Percentiles rank a stretch among this genome's conserved stretches.
Conservation (phyloP, 2,329 filamentous ascomycete species). For the Aspergillus unguis region DNA sequence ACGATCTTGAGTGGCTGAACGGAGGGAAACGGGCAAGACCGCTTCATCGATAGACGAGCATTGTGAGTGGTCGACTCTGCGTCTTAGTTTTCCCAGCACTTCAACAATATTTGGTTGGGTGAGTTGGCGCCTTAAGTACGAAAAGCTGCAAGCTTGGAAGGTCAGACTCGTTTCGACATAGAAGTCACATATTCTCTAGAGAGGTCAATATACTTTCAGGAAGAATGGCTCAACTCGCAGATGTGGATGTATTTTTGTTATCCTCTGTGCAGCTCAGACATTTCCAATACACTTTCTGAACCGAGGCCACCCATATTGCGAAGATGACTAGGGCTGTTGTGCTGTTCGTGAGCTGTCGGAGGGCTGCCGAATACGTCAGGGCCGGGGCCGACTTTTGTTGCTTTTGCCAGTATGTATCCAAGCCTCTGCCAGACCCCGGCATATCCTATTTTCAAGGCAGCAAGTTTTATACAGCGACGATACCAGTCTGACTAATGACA, state of each 20-base stretch:
- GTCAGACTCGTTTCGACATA: neutral
- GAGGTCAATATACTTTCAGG: conserved; percentile 2
- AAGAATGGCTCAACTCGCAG: conserved; percentile 12
- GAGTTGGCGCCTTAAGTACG: conserved; percentile 6
- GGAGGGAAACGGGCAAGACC: conserved; percentile 9
- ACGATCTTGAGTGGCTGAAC: conserved; percentile 5
- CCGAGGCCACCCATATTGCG: neutral
- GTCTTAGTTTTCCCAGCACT: neutral
- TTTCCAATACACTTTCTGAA: neutral
- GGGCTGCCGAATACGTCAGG: conserved; percentile 5
- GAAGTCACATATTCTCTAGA: neutral
- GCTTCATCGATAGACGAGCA: neutral
- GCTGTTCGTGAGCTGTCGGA: conserved; percentile 3
- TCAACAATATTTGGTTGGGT: conserved; percentile 1
- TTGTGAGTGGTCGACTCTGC: conserved; percentile 2
- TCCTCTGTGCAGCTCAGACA: neutral
- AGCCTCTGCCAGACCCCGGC: neutral
- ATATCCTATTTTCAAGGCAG: neutral
- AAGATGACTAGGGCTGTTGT: neutral
- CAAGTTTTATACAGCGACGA: neutral
- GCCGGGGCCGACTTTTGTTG: neutral
- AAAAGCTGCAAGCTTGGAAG: neutral
- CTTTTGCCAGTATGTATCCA: neutral
- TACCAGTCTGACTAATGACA: no score
- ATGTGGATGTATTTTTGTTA: conserved; percentile 1